Evolutionary conservation across 768 basidiomycete species (phyloP).

Genomic region (Artomyces pyxidatus): DNA sequence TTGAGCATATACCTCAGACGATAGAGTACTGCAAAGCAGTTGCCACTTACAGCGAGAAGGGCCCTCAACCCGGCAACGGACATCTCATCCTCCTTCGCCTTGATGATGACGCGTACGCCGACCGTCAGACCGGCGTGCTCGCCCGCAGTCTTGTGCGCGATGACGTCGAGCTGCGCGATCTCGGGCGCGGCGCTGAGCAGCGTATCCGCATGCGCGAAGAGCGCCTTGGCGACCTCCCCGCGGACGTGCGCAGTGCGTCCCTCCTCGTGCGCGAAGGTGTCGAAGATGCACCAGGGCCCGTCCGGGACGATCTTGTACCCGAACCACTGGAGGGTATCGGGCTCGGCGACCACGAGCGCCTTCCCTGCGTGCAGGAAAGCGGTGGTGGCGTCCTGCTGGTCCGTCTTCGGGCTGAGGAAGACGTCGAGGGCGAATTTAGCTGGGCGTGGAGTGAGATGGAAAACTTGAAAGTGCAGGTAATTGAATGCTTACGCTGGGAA

Average conservation of each 20-base stretch:
- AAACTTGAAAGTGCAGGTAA: too few relatives aligned
- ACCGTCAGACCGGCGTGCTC: not conserved
- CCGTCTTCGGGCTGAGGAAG: not conserved
- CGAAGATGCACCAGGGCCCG: not conserved
- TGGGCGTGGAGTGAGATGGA: too few relatives aligned
- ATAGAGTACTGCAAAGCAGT: too few relatives aligned
- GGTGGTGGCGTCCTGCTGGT: not conserved
- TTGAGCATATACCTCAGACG: too few relatives aligned
- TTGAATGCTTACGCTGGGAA: too few relatives aligned
- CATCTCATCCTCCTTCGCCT: not conserved
- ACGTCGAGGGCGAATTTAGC: not conserved
- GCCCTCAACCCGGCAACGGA: too few relatives aligned
- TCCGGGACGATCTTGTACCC: not conserved
- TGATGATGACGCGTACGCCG: not conserved
- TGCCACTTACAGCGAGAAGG: too few relatives aligned
- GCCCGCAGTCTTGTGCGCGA: not conserved
- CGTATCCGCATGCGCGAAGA: not conserved
- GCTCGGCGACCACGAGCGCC: not conserved
- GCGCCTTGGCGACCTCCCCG: not conserved
- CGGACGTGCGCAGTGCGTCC: not conserved
- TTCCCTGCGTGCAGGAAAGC: conserved; percentile 1
- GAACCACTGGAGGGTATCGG: not conserved
- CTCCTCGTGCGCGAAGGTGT: not conserved
- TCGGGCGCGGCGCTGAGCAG: not conserved
- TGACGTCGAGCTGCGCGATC: not conserved